Base-by-base conservation (phyloP, 345 rosid genomes). In the Conringia planisiliqua region DNA sequence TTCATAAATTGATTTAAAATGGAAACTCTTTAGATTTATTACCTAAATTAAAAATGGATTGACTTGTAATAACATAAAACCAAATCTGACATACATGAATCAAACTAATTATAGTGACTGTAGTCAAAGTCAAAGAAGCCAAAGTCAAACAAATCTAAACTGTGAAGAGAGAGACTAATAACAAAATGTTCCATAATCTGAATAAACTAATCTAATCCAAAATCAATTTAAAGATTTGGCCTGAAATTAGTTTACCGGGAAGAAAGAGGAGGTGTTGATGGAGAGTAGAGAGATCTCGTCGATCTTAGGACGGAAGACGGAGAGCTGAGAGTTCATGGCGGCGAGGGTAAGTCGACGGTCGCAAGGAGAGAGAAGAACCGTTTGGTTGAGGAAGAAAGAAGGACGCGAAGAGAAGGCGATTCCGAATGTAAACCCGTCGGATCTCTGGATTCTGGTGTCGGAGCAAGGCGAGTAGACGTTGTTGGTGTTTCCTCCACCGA, bases 281-380 rank as follows among this genome's bases (percentile, higher is more conserved):
- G 97, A 86, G 74, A 93, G 98, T 20, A 93, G 93, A 54, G 98
- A 90, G 87, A 93, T 90, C 87, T 93, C 98, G 16, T 93, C 98
- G 36, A 93, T 82, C 68, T 87, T 89, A 54, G 98, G 97, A 58
- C 97, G 83, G 70, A 90, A 93, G 35, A 87, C 18, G 16, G 97
- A 80, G 81, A 90, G 79, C 85, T 89, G 97, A 42, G 97, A 74
- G 70, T 60, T 81, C 44, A 82, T 62, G 48, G 81, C 78, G 61
- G 89, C 72, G 50, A 93, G 91, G 6, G 87, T 42, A 20, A 89
- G 90, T 10, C 97, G 79, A 18, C 82, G 69, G 72, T 92, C 98
- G 74, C 98, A 92, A 3, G 98, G 98, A 22, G 97, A 92, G 44
- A 90, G 81, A 74, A 87, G 87, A 16, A 61, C 57, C 66, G 71